A percentile compares a stretch with the other conserved stretches of the same genome.
phyloP scores from a whole-genome alignment of 2,329 filamentous ascomycete genomes.

The Aschersonia sp. region DNA sequence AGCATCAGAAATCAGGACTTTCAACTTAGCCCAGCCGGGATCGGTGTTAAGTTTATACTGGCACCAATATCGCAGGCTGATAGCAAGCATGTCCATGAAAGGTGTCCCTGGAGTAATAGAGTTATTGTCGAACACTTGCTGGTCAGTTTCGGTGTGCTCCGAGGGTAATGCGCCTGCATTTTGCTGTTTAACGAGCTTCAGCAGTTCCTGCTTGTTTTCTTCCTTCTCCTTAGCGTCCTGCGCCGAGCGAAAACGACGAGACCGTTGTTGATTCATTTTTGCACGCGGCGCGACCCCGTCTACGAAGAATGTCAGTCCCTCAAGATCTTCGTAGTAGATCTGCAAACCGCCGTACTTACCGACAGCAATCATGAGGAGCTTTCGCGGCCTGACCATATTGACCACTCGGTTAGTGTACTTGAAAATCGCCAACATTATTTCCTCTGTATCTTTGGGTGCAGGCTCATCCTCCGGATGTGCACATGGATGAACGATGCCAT shows the following conservation, averaged over 20 bases:
- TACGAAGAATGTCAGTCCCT: conserved; percentile 20
- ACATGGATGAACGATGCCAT: conserved; percentile 97
- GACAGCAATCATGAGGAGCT: conserved; percentile 93
- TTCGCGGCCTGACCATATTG: conserved; percentile 94
- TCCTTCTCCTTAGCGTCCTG: conserved; percentile 93
- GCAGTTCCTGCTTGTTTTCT: conserved; percentile 74
- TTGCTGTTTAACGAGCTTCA: conserved; percentile 71
- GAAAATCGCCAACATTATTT: conserved; percentile 99
- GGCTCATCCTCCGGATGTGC: conserved; percentile 92
- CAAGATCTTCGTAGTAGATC: not conserved
- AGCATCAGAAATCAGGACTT: conserved; percentile 96
- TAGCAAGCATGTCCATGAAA: conserved; percentile 93
- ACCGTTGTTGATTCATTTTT: conserved; percentile 99
- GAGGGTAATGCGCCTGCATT: conserved; percentile 50
- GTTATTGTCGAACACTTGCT: conserved; percentile 85
- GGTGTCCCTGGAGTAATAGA: conserved; percentile 91
- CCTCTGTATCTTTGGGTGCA: conserved; percentile 82
- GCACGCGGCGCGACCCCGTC: conserved; percentile 95
- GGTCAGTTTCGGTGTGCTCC: conserved; percentile 46
- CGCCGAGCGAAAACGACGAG: conserved; percentile 83
- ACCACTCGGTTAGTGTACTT: conserved; percentile 97
- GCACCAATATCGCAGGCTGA: conserved; percentile 88
- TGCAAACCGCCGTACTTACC: conserved; percentile 35
- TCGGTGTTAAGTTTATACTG: conserved; percentile 97
- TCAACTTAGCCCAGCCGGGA: conserved; percentile 86